phyloP scores from a whole-genome alignment of 108 stramenopile genomes.

The Cyclotella choctawhatcheeana region DNA sequence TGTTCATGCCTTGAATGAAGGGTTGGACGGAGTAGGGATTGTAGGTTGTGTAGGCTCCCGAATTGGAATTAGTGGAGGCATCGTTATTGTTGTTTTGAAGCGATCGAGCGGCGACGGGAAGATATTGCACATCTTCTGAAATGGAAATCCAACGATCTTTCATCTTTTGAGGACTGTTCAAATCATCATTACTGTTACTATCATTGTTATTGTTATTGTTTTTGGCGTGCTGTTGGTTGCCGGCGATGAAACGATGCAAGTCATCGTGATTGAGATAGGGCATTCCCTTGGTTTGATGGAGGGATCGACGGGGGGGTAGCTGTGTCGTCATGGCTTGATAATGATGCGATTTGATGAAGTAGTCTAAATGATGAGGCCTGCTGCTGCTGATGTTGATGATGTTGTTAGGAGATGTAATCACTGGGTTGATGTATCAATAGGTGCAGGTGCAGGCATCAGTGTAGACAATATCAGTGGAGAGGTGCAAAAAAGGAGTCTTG shows the following conservation, averaged over 20 bases:
- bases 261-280: conserved; percentile 11
- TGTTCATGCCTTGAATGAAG: conserved; percentile 29
- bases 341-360: too few species aligned
- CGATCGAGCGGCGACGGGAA: conserved; percentile 4
- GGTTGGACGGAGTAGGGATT: conserved; percentile 26
- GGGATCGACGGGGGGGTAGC: background rate
- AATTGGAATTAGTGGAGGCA: background rate
- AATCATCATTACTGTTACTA: too few species aligned
- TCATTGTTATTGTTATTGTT: too few species aligned
- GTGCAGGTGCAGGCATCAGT: too few species aligned
- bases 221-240: background rate
- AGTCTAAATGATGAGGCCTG: too few species aligned
- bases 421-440: too few species aligned
- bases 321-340: background rate
- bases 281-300: background rate
- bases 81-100: background rate
- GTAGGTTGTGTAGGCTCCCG: background rate
- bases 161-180: too few species aligned
- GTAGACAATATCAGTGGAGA: too few species aligned
- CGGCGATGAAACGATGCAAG: background rate
- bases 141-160: conserved; percentile 8
- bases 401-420: too few species aligned
- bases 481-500: too few species aligned
- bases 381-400: too few species aligned
- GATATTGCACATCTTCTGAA: background rate